Evolutionary conservation across 1,139 yeast species (phyloP).

Genomic region (Saccharomyces hybrid): DNA sequence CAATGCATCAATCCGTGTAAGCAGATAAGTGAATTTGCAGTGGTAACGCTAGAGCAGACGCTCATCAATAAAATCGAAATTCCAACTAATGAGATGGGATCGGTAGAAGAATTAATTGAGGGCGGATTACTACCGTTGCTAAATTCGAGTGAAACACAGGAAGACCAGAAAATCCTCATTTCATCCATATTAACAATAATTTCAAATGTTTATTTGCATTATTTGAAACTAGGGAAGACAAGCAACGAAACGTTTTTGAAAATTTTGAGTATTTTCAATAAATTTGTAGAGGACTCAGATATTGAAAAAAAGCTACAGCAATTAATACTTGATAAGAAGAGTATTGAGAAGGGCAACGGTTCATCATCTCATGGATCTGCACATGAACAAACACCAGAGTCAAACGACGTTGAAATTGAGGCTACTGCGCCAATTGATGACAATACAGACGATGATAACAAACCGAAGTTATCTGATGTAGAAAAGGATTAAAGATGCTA

Average conservation of each 20-base stretch:
- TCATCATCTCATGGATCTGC: background rate
- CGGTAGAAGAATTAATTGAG: conserved; percentile 54
- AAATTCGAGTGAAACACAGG: conserved; percentile 48
- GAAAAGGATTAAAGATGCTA: background rate
- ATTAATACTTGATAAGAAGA: conserved; percentile 33
- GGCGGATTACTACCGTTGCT: conserved; percentile 64
- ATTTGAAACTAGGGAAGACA: conserved; percentile 38
- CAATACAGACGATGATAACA: background rate
- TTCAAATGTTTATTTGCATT: conserved; percentile 67
- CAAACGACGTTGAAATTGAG: background rate
- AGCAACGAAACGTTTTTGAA: conserved; percentile 41
- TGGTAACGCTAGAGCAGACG: conserved; percentile 45
- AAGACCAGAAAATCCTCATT: conserved; percentile 36
- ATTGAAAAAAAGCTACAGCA: conserved; percentile 37
- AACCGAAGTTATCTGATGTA: background rate
- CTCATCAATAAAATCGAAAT: conserved; percentile 34
- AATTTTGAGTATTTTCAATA: conserved; percentile 44
- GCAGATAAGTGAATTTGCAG: conserved; percentile 61
- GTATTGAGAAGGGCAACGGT: conserved; percentile 19
- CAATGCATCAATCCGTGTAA: conserved; percentile 87
- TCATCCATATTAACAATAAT: conserved; percentile 57
- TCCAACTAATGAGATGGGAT: conserved; percentile 29
- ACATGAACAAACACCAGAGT: background rate
- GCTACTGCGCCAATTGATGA: background rate
- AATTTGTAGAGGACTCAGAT: conserved; percentile 38